Conservation (phyloP, 1,284 basidiomycete genomes). For the Vanrija sp. region DNA sequence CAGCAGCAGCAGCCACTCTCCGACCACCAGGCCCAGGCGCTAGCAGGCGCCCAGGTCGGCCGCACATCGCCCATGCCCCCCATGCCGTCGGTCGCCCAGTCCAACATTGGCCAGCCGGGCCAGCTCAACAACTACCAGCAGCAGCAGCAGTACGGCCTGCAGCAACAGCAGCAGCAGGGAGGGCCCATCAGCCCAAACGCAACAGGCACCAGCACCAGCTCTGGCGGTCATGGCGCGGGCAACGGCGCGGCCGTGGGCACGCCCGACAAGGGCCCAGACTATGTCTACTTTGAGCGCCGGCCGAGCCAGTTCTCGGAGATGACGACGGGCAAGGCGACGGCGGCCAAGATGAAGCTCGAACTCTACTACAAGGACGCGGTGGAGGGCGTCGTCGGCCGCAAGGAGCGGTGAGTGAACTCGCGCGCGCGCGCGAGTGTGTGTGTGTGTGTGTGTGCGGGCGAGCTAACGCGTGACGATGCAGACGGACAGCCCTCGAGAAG, state of each 20-base stretch:
- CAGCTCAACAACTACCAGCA: slow-evolving; percentile 8
- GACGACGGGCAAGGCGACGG: slow-evolving; percentile 85
- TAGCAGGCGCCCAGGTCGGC: slow-evolving; percentile 14
- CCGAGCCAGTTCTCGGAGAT: slow-evolving; percentile 79
- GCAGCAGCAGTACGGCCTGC: slow-evolving; percentile 1
- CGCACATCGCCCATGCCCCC: slow-evolving; percentile 37
- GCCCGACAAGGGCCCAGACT: slow-evolving; percentile 56
- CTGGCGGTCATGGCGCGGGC: not conserved
- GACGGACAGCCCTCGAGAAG: slow-evolving; percentile 89
- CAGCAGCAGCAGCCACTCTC: slow-evolving; percentile 7
- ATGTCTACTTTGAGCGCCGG: slow-evolving; percentile 93
- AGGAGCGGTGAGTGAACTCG: slow-evolving; percentile 60
- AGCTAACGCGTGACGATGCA: slow-evolving; percentile 40
- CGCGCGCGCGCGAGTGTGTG: too few relatives aligned
- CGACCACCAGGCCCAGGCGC: slow-evolving; percentile 14
- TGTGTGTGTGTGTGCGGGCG: not conserved
- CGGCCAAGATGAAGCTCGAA: slow-evolving; percentile 94
- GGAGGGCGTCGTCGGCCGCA: slow-evolving; percentile 83
- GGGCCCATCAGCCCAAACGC: not conserved
- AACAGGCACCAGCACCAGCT: slow-evolving; percentile 1
- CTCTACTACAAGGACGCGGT: slow-evolving; percentile 96
- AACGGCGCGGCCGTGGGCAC: not conserved
- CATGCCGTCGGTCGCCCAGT: slow-evolving; percentile 28
- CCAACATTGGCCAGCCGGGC: slow-evolving; percentile 39
- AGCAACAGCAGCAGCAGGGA: slow-evolving; percentile 1